Base-by-base conservation (phyloP, 805 yeast genomes). In the Wickerhamomyces kurtzmanii region DNA sequence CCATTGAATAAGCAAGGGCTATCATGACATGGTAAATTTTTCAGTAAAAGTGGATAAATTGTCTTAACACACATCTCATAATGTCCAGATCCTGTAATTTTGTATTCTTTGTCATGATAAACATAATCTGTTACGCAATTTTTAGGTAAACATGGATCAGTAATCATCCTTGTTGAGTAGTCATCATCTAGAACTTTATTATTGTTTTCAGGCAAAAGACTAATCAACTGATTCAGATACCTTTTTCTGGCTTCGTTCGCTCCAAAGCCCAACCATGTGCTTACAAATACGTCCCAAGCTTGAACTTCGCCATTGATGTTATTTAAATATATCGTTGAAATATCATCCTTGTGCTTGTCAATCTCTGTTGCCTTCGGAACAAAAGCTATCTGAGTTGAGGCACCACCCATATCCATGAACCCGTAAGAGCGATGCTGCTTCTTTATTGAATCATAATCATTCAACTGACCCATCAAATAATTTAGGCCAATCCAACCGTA, bases 351-450 rank as follows among this genome's bases (percentile, higher is more conserved):
- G 49, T 85, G 94, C 36, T 66, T 67, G 15, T 49, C 54, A 6
- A 79, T 53, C 35, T 84, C 86, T n/a, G 66, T 59, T 4, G 44
- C 37, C 22, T 67, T 64, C 0, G 96, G 96, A 7, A 82, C 86
- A 64, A 87, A 91, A 7, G 97, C 94, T 14, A 91, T 71, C 48
- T 91, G 98, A 0, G 96, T 85, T 2, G 96, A 85, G 0, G 98
- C 98, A 10, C 98, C 98, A 11, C 98, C 98, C 98, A 91, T 91
- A 52, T 91, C 98, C 89, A 91, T 80, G 43, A 91, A 89, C 5
- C 98, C 98, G 38, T 69, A 77, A 1, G 94, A 75, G n/a, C 54
- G 53, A 41, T 69, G 80, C 8, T 47, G 50, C 3, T 37, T 30
- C 9, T 33, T 33, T 4, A 38, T 44, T 4, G 55, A 39, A 20